Conservation (phyloP, 2,329 filamentous ascomycete genomes). For the Dothideomycetes sp. region DNA sequence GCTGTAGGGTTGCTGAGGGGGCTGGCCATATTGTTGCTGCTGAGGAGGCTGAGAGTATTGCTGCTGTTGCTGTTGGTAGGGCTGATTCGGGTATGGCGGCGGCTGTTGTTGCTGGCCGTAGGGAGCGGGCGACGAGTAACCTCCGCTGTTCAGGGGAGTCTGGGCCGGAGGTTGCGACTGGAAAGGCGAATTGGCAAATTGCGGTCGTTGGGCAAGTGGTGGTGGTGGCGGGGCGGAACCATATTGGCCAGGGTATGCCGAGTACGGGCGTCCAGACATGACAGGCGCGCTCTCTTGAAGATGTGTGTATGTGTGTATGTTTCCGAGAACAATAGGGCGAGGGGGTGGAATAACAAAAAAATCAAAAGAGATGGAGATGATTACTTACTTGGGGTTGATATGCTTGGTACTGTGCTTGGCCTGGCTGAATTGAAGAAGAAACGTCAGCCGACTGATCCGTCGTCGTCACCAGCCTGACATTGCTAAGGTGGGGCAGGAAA, state of each 20-base stretch:
- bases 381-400: slow-evolving; percentile 27
- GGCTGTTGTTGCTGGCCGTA: slow-evolving; percentile 18
- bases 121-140: slow-evolving; percentile 27
- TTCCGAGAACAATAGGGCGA: slow-evolving; percentile 3
- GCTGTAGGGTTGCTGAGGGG: slow-evolving; percentile 14
- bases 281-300: no score
- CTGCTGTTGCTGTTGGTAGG: slow-evolving; percentile 25
- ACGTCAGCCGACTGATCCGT: slow-evolving; percentile 16
- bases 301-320: no score
- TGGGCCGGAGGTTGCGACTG: slow-evolving; percentile 16
- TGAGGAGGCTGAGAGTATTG: slow-evolving; percentile 21
- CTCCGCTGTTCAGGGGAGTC: slow-evolving; percentile 11
- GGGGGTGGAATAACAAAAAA: slow-evolving; percentile 16
- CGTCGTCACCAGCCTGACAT: slow-evolving; percentile 12
- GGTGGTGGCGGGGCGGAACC: slow-evolving; percentile 23
- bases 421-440: slow-evolving; percentile 19
- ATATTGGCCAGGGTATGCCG: slow-evolving; percentile 20
- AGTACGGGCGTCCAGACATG: slow-evolving; percentile 10
- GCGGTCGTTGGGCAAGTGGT: slow-evolving; percentile 34
- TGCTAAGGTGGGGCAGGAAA: slow-evolving; percentile 16
- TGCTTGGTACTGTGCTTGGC: slow-evolving; percentile 45
- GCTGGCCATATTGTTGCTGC: slow-evolving; percentile 16
- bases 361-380: slow-evolving; percentile 17
- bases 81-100: slow-evolving; percentile 19
- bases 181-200: slow-evolving; percentile 19